Percentiles rank a stretch among this genome's conserved stretches.
These are phyloP conservation scores for Claviceps sp. DNA, from an alignment of 2,329 filamentous ascomycete genomes.

Conservation along the genomic window DNA sequence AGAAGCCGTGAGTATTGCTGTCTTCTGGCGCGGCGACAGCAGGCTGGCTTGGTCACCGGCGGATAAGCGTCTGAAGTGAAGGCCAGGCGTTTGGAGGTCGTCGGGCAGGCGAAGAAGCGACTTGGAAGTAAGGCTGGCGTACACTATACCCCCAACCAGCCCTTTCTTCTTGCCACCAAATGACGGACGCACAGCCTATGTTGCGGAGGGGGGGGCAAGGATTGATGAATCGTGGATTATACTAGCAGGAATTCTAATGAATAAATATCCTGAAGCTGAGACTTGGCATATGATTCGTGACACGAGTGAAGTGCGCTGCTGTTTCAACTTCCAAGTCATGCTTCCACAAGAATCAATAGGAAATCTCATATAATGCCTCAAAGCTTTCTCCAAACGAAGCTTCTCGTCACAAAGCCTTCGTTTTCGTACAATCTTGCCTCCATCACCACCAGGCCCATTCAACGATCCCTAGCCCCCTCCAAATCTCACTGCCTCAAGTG, in stretches of 20 bases:
- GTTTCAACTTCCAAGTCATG: no score
- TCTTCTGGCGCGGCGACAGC: constrained; percentile 3
- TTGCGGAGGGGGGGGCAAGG: constrained; percentile 21
- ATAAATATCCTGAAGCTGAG: constrained; percentile 7
- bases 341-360: no score
- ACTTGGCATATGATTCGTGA: neutral
- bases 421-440: no score
- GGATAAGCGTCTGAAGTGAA: constrained; percentile 1
- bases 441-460: no score
- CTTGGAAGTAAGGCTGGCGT: constrained; percentile 14
- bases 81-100: constrained; percentile 26
- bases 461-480: no score
- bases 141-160: constrained; percentile 27
- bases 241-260: constrained; percentile 22
- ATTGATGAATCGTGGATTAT: constrained; percentile 20
- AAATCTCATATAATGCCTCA: no score
- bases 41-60: constrained; percentile 1
- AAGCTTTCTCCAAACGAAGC: no score
- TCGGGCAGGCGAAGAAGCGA: constrained; percentile 22
- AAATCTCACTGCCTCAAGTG: no score
- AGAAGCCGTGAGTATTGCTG: constrained; percentile 1
- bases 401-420: no score
- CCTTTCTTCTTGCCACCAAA: constrained; percentile 12
- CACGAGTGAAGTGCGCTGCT: no score
- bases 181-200: constrained; percentile 18